Conservation (phyloP, 1,139 yeast species). For the Scheffersomyces segobiensis region DNA sequence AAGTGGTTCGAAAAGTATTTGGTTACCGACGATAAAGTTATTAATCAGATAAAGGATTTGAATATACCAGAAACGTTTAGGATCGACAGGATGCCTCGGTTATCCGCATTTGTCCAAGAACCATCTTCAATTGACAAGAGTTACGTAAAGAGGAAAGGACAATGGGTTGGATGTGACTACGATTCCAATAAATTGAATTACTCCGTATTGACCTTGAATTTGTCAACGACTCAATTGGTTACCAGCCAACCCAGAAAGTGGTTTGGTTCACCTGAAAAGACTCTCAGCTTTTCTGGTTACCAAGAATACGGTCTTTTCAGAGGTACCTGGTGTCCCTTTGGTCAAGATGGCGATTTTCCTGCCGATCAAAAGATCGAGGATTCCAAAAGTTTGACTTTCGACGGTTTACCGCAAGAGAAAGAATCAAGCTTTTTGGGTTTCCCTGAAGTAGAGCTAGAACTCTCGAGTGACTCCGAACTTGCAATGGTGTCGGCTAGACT, state of each 20-base stretch:
- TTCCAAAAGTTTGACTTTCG: constrained; percentile 33
- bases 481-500: constrained; percentile 37
- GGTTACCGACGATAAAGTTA: constrained; percentile 17
- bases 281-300: constrained; percentile 22
- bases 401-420: constrained; percentile 19
- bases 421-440: constrained; percentile 30
- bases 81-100: constrained; percentile 19
- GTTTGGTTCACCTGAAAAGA: constrained; percentile 20
- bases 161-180: constrained; percentile 27
- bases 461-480: constrained; percentile 31
- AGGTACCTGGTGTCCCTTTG: constrained; percentile 46
- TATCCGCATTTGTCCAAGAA: constrained; percentile 41
- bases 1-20: constrained; percentile 39
- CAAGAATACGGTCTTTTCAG: constrained; percentile 40
- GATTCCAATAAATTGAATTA: not conserved
- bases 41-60: not conserved
- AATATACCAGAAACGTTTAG: constrained; percentile 7
- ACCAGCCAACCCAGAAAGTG: constrained; percentile 8
- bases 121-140: constrained; percentile 31
- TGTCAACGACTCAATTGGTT: not conserved
- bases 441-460: constrained; percentile 26
- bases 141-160: constrained; percentile 32
- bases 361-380: constrained; percentile 41
- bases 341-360: constrained; percentile 45
- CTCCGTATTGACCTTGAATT: not conserved